Evolutionary conservation across 1,284 basidiomycete species (phyloP), one percentile per base, ranked within the genome.

Genomic region (Ganoderma boninense): DNA sequence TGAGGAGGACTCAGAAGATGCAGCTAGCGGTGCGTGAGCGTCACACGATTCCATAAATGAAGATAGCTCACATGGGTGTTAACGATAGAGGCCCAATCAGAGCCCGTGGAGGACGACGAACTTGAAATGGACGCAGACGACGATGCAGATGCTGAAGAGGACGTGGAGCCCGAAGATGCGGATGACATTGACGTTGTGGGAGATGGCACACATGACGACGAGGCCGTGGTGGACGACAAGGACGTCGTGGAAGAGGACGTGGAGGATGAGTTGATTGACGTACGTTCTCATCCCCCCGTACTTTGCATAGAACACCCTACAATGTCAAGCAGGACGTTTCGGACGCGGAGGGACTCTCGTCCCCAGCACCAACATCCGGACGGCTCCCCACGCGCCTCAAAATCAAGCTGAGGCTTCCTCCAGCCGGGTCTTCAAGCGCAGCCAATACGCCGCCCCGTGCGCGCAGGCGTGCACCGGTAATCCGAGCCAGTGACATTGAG

Each of bases 381-480:
- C 60, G 42, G n/a, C 23, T 62, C 16, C 60, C 60, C n/a, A 73
- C 76, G 20, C 76, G 86, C 6, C 83, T 92, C n/a, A 90, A 88
- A 74, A 91, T 92, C 76, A 91, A 87, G 75, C 83, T 92, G 62
- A 92, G 89, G 77, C 79, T 91, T 6, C 88, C 89, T 10, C 81
- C 81, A 23, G 76, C 78, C 20, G 62, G 43, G 10, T 40, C 40
- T 44, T 42, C 60, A 18, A 42, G 42, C 23, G 18, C 23, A 20
- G 73, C 77, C 29, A 73, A 77, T 61, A 76, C 77, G 70, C 72
- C 80, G 13, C 73, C 70, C 63, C 79, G 67, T 71, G 77, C 64
- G n/a, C 74, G 77, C 18, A 79, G 82, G 4, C 78, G 77, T 67
- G 80, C 79, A 80, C 72, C 65, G 42, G n/a, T 68, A 44, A 32